Base-by-base conservation (phyloP, 1,284 basidiomycete genomes). In the Cryptococcus hybrid region DNA sequence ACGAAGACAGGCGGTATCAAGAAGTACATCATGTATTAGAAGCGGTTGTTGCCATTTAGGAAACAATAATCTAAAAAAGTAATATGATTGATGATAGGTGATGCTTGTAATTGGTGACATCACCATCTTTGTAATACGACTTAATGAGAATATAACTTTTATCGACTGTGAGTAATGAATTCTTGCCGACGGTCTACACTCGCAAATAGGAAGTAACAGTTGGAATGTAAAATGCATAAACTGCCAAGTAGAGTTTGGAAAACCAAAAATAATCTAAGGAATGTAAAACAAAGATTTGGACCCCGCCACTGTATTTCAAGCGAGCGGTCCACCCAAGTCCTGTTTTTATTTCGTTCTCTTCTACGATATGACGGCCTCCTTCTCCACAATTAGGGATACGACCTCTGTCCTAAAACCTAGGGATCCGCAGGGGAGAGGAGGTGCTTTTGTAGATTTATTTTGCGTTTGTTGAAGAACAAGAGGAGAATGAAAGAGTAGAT, bases 261-360 rank as follows among this genome's bases (percentile, higher is more conserved):
- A 24, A 24, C 24, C 24, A 24, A 24, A 24, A 24, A 24, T 24
- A 24, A 24, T 24, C 24, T 24, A 24, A 54, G 47, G 52, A 42
- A 65, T 73, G 66, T 73, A 59, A 68, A 68, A 71, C 68, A 58
- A 15, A 56, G 71, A 61, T 55, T 73, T 73, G 71, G 68, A 65
- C 63, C 69, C 63, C 50, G 51, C 60, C 64, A 70, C 66, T 47
- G n/a, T 44, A 24, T 42, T 40, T 40, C 54, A 62, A 55, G 46
- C 53, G 42, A 55, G 56, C 69, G 65, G 65, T 67, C 71, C 71
- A 72, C 70, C 70, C 70, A 66, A 69, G 65, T 66, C 70, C 52
- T 55, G 66, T 69, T 62, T 67, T 54, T 51, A 56, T 38, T 49
- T 67, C 49, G 44, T 8, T 73, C 66, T 71, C 62, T 61, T 70